phyloP scores from a whole-genome alignment of 768 basidiomycete genomes.

The Cystoderma amianthinum region DNA sequence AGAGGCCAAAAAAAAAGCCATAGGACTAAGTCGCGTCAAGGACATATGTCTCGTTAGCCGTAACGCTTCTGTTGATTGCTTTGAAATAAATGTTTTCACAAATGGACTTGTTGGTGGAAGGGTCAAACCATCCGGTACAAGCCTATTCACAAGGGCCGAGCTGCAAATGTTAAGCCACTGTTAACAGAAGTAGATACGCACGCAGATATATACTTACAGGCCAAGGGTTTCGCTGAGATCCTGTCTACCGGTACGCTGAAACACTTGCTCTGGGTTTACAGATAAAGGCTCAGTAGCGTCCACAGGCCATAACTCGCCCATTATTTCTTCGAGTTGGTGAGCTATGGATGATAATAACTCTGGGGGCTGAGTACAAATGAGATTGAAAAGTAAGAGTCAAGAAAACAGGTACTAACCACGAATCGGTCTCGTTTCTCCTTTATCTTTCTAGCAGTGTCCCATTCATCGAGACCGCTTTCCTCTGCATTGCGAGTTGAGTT shows the following conservation, averaged over 20 bases:
- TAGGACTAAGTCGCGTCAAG: slow-evolving; percentile 51
- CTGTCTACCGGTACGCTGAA: background rate
- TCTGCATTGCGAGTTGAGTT: slow-evolving; percentile 11
- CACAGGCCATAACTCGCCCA: slow-evolving; percentile 47
- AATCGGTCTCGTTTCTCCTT: slow-evolving; percentile 55
- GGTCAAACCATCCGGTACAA: slow-evolving; percentile 44
- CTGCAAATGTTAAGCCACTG: too few species aligned
- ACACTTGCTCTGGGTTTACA: too few species aligned
- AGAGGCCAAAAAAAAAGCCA: slow-evolving; percentile 61
- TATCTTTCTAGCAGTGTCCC: slow-evolving; percentile 54
- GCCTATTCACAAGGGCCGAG: slow-evolving; percentile 23
- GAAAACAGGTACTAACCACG: slow-evolving; percentile 45
- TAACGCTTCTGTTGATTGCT: slow-evolving; percentile 53
- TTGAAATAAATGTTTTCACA: slow-evolving; percentile 47
- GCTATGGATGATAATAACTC: slow-evolving; percentile 56
- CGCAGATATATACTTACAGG: slow-evolving; percentile 53
- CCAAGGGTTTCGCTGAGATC: slow-evolving; percentile 42
- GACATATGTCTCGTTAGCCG: slow-evolving; percentile 57
- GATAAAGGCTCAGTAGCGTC: slow-evolving; percentile 3
- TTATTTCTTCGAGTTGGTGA: slow-evolving; percentile 42
- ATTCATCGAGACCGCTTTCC: slow-evolving; percentile 44
- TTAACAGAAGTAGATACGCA: too few species aligned
- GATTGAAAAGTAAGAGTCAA: slow-evolving; percentile 10
- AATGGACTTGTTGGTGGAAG: slow-evolving; percentile 46
- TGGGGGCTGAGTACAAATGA: slow-evolving; percentile 45